These are phyloP conservation scores for Exophiala sideris DNA, from an alignment of 2,329 filamentous ascomycete species.

Conservation along the genomic window DNA sequence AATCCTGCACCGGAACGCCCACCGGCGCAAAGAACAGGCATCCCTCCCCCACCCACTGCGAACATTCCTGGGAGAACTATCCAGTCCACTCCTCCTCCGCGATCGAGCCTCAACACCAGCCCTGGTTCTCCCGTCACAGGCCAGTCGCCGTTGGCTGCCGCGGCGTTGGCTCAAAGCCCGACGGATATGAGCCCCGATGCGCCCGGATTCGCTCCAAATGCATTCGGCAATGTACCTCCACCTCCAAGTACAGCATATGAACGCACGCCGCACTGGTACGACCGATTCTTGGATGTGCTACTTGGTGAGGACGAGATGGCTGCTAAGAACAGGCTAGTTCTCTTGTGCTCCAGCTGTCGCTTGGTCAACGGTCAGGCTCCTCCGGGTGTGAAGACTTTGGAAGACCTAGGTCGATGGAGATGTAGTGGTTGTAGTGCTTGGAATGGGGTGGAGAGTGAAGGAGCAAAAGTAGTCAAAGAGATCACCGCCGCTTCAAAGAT, in stretches of 20 bases:
- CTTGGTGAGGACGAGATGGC: slow-evolving; percentile 93
- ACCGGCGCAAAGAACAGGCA: slow-evolving; percentile 47
- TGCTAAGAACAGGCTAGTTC: slow-evolving; percentile 81
- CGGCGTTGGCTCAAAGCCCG: slow-evolving; percentile 11
- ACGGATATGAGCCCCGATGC: slow-evolving; percentile 34
- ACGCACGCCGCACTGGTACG: slow-evolving; percentile 74
- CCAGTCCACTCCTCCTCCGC: slow-evolving; percentile 33
- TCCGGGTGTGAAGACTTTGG: slow-evolving; percentile 71
- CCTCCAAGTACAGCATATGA: slow-evolving; percentile 32
- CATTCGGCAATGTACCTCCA: slow-evolving; percentile 34
- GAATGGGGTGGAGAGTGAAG: slow-evolving; percentile 70
- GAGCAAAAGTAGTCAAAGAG: slow-evolving; percentile 67
- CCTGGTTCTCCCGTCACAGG: slow-evolving; percentile 18
- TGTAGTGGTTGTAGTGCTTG: slow-evolving; percentile 78
- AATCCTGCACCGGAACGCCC: slow-evolving; percentile 30
- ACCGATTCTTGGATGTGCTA: slow-evolving; percentile 85
- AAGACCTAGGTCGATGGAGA: slow-evolving; percentile 81
- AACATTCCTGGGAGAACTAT: slow-evolving; percentile 52
- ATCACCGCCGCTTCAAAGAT: slow-evolving; percentile 38
- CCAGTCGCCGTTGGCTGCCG: slow-evolving; percentile 4
- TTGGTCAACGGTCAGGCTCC: slow-evolving; percentile 95
- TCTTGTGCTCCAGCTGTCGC: slow-evolving; percentile 78
- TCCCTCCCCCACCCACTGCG: slow-evolving; percentile 62
- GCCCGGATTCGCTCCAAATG: slow-evolving; percentile 48
- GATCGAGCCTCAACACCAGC: slow-evolving; percentile 11